Conservation (phyloP, 805 yeast species). For the Kregervanrija delftensis region DNA sequence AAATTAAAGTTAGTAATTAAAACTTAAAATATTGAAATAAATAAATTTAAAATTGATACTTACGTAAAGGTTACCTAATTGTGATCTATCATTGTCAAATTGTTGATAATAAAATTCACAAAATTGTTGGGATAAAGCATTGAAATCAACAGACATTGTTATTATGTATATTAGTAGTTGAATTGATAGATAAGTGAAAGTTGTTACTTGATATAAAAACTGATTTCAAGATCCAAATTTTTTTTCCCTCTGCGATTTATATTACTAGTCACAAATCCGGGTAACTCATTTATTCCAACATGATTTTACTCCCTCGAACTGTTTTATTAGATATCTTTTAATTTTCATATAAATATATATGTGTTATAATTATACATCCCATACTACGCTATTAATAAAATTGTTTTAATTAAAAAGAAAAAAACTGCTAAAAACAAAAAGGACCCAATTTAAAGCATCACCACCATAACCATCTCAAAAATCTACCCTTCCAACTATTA, state of each 20-base stretch:
- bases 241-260: too few relatives aligned
- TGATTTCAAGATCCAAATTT: neutral
- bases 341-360: too few relatives aligned
- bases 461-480: constrained; percentile 2
- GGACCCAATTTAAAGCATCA: too few relatives aligned
- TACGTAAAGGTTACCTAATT: constrained; percentile 84
- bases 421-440: too few relatives aligned
- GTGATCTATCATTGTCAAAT: constrained; percentile 87
- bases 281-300: too few relatives aligned
- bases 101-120: constrained; percentile 93
- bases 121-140: constrained; percentile 55
- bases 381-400: too few relatives aligned
- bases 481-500: constrained; percentile 9
- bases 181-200: neutral
- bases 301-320: too few relatives aligned
- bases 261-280: too few relatives aligned
- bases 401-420: too few relatives aligned
- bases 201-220: neutral
- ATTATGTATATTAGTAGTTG: neutral
- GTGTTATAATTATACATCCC: too few relatives aligned
- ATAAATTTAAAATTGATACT: constrained; percentile 14
- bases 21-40: neutral
- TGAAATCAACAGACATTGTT: constrained; percentile 29
- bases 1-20: neutral
- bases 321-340: too few relatives aligned